phyloP scores from a whole-genome alignment of 495 filamentous ascomycete species.

The Recurvomyces mirabilis region DNA sequence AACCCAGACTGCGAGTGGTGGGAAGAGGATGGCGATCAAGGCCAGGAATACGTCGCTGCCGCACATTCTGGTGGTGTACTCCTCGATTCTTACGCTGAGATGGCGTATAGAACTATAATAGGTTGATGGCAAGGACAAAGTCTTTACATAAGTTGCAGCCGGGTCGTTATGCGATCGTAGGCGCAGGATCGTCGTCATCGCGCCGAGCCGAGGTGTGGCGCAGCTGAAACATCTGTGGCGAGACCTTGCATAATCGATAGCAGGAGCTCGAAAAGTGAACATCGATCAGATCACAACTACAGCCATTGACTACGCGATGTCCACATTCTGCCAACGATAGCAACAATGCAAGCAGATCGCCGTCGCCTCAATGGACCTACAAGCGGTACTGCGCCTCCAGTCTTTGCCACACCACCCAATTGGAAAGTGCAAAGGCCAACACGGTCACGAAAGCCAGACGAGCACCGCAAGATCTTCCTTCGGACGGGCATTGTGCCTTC shows the following conservation, averaged over 20 bases:
- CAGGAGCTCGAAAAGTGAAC: no score
- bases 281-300: no score
- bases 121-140: no score
- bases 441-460: conserved; percentile 29
- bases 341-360: conserved; percentile 48
- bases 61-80: conserved; percentile 39
- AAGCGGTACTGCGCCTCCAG: conserved; percentile 62
- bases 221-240: no score
- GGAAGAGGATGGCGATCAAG: conserved; percentile 83
- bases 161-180: no score
- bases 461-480: conserved; percentile 39
- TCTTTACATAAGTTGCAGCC: no score
- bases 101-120: neutral
- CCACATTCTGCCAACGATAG: no score
- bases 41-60: conserved; percentile 77
- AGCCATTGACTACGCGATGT: no score
- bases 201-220: no score
- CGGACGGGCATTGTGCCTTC: conserved; percentile 89
- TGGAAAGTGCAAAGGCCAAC: conserved; percentile 32
- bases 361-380: conserved; percentile 82
- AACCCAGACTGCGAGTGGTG: conserved; percentile 79
- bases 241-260: no score
- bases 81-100: neutral
- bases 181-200: no score
- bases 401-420: conserved; percentile 42